Percentiles rank a stretch among this genome's conserved stretches.
Conservation (phyloP, 1,284 basidiomycete species). For the Boletellus deceptivus region DNA sequence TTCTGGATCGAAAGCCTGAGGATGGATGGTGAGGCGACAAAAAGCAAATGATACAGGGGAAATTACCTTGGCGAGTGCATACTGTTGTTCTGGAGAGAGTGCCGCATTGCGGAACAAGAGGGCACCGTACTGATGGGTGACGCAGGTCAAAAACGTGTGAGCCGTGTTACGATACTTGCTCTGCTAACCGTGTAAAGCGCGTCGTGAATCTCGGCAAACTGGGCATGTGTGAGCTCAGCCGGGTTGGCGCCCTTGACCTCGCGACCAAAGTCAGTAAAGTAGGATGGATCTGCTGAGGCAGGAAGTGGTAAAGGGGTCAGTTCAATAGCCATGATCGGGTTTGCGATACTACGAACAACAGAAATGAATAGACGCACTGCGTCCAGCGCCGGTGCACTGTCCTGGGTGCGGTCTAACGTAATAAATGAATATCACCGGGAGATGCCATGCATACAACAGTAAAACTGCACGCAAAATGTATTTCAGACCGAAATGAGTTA, state of each 20-base stretch:
- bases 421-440: too few species aligned
- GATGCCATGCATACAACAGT: too few species aligned
- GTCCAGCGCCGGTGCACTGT: too few species aligned
- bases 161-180: conserved; percentile 21
- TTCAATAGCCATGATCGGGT: conserved; percentile 51
- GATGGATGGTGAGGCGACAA: conserved; percentile 1
- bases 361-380: too few species aligned
- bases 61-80: conserved; percentile 72
- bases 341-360: too few species aligned
- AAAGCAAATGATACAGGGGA: neutral
- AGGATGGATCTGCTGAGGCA: conserved; percentile 54
- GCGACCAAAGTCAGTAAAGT: conserved; percentile 63
- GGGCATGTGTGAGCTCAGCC: conserved; percentile 47
- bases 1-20: conserved; percentile 68
- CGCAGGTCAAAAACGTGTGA: neutral
- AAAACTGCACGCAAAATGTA: too few species aligned
- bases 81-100: conserved; percentile 80
- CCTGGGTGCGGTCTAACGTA: too few species aligned
- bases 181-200: conserved; percentile 62
- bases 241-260: conserved; percentile 63
- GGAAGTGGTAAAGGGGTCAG: conserved; percentile 57
- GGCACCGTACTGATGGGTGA: conserved; percentile 55
- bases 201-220: conserved; percentile 58
- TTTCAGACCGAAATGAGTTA: too few species aligned
- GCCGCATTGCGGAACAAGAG: conserved; percentile 72